Conservation (phyloP, 225 moss, liverwort and hornwort genomes). For the Pseudoscleropodium purum region DNA sequence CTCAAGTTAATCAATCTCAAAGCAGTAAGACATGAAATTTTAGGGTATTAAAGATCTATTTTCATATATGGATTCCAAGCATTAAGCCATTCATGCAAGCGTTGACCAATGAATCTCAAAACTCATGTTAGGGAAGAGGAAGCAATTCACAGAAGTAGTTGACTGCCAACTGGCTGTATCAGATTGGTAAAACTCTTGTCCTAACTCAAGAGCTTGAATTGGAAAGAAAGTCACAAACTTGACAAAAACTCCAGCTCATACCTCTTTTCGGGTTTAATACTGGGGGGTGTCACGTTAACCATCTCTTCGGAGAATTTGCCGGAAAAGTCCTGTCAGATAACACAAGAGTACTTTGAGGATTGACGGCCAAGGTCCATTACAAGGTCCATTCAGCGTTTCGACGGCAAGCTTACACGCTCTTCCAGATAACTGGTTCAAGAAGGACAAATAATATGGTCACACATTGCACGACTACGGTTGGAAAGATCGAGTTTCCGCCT, state of each 20-base stretch:
- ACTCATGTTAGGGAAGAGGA: neutral
- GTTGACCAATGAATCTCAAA: neutral
- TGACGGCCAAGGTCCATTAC: neutral
- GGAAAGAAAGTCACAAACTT: neutral
- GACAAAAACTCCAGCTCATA: neutral
- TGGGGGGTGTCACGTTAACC: neutral
- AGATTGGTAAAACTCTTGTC: neutral
- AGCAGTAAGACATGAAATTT: neutral
- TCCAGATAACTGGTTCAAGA: neutral
- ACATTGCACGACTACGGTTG: neutral
- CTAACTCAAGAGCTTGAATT: neutral
- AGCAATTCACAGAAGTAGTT: neutral
- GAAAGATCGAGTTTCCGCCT: neutral
- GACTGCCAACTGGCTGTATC: neutral
- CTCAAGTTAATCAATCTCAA: neutral
- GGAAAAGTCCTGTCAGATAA: slow-evolving; percentile 19
- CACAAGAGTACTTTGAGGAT: neutral
- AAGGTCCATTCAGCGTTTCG: neutral
- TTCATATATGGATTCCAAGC: neutral
- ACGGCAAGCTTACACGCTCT: neutral
- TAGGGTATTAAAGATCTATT: neutral
- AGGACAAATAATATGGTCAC: neutral
- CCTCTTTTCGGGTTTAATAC: slow-evolving; percentile 23
- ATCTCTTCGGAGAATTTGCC: slow-evolving; percentile 1
- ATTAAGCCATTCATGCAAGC: neutral